Evolutionary conservation across 257 asterid species (phyloP), one percentile per base, ranked within the genome.

Genomic region (Lithospermum erythrorhizon): DNA sequence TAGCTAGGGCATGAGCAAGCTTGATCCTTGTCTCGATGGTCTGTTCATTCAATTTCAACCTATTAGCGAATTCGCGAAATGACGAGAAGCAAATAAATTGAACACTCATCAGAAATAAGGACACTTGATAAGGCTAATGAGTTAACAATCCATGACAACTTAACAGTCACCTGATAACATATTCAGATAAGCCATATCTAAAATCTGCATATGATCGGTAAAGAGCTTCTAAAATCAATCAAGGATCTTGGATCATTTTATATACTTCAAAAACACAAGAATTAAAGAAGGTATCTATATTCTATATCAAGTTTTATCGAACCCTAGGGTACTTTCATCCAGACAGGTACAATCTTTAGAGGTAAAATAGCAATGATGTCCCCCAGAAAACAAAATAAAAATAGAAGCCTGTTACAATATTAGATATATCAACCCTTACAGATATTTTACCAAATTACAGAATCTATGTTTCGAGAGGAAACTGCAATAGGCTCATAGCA

Each of bases 1-100:
- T 82, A 55, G 98, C 95, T 67, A 93, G 98, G 65, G 98, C 89
- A 83, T 82, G 69, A 58, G 97, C 89, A 78, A 93, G 94, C 78
- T 75, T 84, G 66, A 87, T 81, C 93, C 97, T 89, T 29, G 98
- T 81, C 77, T 81, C 89, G 65, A 93, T 82, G 20, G 97, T 93
- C 98, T 93, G 95, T 71, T 71, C 67, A 76, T 64, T 53, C 54
- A 62, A 63, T 48, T 69, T 66, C 62, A 78, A 58, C 55, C 59
- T 69, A 78, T 75, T 77, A 75, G 59, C 73, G 70, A 45, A 55
- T 56, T 70, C 59, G 68, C 29, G 56, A 54, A 56, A 53, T 68
- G 35, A 29, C 16, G 20, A 48, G 35, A 60, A 41, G 18, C 13
- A 41, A 13, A 41, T 3, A 41, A 2, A 41, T 41, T 3, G 49